Conservation (phyloP, 2,329 filamentous ascomycete species). For the Aspergillus brunneoviolaceus region DNA sequence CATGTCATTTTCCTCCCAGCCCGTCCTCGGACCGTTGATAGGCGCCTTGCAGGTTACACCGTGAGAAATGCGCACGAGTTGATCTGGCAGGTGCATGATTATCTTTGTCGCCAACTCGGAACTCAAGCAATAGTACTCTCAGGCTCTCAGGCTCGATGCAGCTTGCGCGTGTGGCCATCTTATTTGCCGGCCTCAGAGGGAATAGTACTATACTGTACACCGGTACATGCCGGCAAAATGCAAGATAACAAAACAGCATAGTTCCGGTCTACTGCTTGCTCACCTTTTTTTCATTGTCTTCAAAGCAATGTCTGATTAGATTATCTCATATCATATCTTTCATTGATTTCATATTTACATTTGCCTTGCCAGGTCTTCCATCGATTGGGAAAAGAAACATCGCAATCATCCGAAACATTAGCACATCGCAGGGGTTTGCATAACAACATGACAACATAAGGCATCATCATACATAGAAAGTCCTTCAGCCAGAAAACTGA, state of each 20-base stretch:
- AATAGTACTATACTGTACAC: too few relatives aligned
- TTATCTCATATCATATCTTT: slow-evolving; percentile 8
- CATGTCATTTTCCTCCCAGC: neutral
- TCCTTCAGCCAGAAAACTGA: neutral
- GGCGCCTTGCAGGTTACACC: slow-evolving; percentile 20
- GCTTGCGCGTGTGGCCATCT: too few relatives aligned
- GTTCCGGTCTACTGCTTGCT: neutral
- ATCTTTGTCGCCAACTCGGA: slow-evolving; percentile 8
- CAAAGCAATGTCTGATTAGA: slow-evolving; percentile 3
- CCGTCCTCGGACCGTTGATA: neutral
- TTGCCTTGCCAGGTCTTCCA: neutral
- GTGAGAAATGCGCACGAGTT: slow-evolving; percentile 19
- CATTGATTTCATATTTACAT: slow-evolving; percentile 26
- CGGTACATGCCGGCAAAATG: neutral
- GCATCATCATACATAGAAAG: slow-evolving; percentile 18
- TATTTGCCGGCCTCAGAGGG: too few relatives aligned
- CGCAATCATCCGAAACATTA: neutral
- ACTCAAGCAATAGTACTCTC: neutral
- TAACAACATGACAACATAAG: slow-evolving; percentile 15
- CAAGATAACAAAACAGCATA: neutral
- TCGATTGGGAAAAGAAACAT: neutral
- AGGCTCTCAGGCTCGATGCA: too few relatives aligned
- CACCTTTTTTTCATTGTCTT: slow-evolving; percentile 4
- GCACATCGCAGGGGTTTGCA: neutral
- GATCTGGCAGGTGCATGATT: slow-evolving; percentile 18